Conservation (phyloP, 169 alveolate species). For the Plasmodium inui region DNA sequence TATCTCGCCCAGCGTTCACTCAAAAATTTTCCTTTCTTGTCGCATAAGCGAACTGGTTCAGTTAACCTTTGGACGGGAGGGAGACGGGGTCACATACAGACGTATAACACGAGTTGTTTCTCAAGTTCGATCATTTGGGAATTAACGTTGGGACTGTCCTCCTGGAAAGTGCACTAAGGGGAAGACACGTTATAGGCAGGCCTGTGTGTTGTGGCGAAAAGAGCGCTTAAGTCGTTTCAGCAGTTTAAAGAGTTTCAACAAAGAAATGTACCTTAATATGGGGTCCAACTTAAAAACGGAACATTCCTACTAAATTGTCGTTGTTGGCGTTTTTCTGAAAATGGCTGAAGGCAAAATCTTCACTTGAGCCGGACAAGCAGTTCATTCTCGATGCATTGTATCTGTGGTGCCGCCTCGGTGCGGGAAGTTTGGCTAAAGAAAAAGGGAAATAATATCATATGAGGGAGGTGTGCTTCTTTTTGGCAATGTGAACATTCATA, state of each 20-base stretch:
- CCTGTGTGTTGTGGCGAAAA: not conserved
- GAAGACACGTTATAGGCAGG: not conserved
- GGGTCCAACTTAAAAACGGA: not conserved
- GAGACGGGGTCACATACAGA: not conserved
- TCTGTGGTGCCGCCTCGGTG: not conserved
- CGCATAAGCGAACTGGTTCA: not conserved
- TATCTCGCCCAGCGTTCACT: not conserved
- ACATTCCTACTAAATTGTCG: slow-evolving; percentile 25
- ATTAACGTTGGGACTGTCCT: not conserved
- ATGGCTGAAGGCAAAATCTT: slow-evolving; percentile 50
- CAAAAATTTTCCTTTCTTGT: not conserved
- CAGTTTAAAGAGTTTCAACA: not conserved
- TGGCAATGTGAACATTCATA: not conserved
- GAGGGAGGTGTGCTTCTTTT: not conserved
- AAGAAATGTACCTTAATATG: not conserved
- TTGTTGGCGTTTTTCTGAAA: slow-evolving; percentile 70
- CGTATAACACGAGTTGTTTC: not conserved
- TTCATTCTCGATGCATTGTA: not conserved
- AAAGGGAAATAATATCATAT: not conserved
- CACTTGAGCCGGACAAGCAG: slow-evolving; percentile 6
- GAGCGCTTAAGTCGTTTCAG: not conserved
- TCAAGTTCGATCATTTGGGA: not conserved
- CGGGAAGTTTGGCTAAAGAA: not conserved
- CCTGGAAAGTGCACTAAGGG: not conserved
- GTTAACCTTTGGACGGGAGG: not conserved